Evolutionary conservation across 2,329 filamentous ascomycete genomes (phyloP).

Genomic region (Ceratocystis cubensis): DNA sequence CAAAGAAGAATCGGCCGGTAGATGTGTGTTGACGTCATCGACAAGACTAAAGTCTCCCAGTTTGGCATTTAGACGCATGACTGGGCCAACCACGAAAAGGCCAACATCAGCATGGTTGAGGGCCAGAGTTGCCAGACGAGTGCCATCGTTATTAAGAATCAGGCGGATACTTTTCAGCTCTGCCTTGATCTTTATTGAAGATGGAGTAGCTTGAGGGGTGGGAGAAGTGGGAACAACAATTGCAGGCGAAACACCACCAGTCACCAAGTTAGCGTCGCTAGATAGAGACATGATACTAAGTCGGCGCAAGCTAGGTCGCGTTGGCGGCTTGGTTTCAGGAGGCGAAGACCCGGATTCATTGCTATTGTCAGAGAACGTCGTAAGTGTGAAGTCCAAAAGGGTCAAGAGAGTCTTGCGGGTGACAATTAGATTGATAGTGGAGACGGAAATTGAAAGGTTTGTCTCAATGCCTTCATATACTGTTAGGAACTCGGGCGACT

Average conservation of each 20-base stretch:
- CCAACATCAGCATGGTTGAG: conserved; percentile 86
- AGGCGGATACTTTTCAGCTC: conserved; percentile 86
- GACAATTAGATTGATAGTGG: conserved; percentile 91
- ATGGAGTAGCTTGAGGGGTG: conserved; percentile 26
- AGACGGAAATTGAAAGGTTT: conserved; percentile 80
- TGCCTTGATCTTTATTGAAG: conserved; percentile 86
- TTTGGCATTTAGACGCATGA: conserved; percentile 76
- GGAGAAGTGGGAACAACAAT: conserved; percentile 22
- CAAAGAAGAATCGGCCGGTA: conserved; percentile 65
- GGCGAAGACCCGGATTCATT: conserved; percentile 25
- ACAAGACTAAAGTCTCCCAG: conserved; percentile 79
- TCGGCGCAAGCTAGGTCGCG: conserved; percentile 14
- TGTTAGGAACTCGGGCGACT: conserved; percentile 85
- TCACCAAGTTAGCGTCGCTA: conserved; percentile 11
- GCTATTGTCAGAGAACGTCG: conserved; percentile 64
- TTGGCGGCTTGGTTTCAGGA: conserved; percentile 22
- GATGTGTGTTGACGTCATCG: conserved; percentile 87
- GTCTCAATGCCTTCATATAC: conserved; percentile 89
- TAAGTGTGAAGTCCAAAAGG: conserved; percentile 80
- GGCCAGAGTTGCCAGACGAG: conserved; percentile 81
- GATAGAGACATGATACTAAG: conserved; percentile 18
- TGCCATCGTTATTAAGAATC: conserved; percentile 94
- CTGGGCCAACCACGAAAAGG: conserved; percentile 72
- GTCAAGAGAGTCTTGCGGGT: conserved; percentile 88
- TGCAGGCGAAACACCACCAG: conserved; percentile 8